These are phyloP conservation scores for Trichoderma semiorbis DNA, from an alignment of 2,329 filamentous ascomycete genomes.

Conservation along the genomic window DNA sequence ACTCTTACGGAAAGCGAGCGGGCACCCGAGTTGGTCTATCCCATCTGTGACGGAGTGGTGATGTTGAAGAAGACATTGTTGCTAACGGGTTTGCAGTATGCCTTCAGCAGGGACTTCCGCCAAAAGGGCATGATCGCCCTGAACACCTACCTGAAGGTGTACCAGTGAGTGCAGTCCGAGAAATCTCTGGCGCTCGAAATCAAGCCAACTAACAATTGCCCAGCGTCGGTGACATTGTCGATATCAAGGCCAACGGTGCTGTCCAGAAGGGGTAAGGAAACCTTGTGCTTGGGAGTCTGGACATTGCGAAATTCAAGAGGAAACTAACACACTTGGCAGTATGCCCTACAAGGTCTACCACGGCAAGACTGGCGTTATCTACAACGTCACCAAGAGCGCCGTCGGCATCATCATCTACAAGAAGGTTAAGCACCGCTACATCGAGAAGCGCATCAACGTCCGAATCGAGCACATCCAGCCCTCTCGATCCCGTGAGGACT, in stretches of 20 bases:
- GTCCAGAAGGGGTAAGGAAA: conserved; percentile 86
- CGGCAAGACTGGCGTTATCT: conserved; percentile 96
- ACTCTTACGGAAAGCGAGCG: conserved; percentile 80
- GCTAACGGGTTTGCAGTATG: conserved; percentile 57
- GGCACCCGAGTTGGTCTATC: conserved; percentile 71
- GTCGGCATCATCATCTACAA: conserved; percentile 99
- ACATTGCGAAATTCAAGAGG: neutral
- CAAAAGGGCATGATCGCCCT: conserved; percentile 91
- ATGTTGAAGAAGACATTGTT: neutral
- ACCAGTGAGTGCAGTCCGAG: conserved; percentile 57
- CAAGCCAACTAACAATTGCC: conserved; percentile 41
- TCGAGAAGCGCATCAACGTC: conserved; percentile 99
- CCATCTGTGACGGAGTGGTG: conserved; percentile 12
- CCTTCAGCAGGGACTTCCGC: conserved; percentile 93
- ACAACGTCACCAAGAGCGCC: conserved; percentile 98
- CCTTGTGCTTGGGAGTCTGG: neutral
- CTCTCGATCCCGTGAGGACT: conserved; percentile 94
- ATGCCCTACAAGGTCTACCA: conserved; percentile 99
- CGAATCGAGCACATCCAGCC: conserved; percentile 94
- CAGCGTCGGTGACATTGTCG: conserved; percentile 96
- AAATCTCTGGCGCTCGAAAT: conserved; percentile 10
- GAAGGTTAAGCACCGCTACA: conserved; percentile 98
- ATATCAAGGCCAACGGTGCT: conserved; percentile 98
- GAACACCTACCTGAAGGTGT: conserved; percentile 90
- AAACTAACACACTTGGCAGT: conserved; percentile 44